Conservation (phyloP, 1,139 yeast species). For the Eremothecium sinecaudum region DNA sequence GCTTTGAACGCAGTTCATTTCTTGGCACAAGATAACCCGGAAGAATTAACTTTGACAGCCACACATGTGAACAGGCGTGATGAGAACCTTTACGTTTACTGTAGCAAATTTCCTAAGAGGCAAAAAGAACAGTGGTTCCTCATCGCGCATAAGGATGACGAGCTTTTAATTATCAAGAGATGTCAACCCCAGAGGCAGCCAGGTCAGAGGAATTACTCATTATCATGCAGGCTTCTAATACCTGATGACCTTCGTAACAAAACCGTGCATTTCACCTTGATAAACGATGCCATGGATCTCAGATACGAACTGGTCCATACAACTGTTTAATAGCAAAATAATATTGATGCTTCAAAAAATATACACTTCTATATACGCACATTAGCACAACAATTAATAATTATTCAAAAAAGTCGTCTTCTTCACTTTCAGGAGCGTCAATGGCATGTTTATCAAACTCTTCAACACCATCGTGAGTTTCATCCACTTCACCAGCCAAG, state of each 20-base stretch:
- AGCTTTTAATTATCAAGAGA: constrained; percentile 53
- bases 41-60: constrained; percentile 38
- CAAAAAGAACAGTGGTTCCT: constrained; percentile 95
- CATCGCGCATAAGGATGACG: constrained; percentile 46
- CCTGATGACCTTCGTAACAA: constrained; percentile 43
- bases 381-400: too few relatives aligned
- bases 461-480: constrained; percentile 7
- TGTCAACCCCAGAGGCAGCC: constrained; percentile 48
- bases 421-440: constrained; percentile 28
- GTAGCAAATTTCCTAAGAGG: constrained; percentile 78
- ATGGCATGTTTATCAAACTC: constrained; percentile 12
- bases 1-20: constrained; percentile 24
- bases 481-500: constrained; percentile 14
- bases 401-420: constrained; percentile 44
- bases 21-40: constrained; percentile 31
- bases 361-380: too few relatives aligned
- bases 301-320: constrained; percentile 31
- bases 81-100: constrained; percentile 51
- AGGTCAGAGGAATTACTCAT: constrained; percentile 32
- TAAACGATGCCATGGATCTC: constrained; percentile 63
- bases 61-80: constrained; percentile 47
- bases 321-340: too few relatives aligned
- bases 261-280: constrained; percentile 38
- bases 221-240: constrained; percentile 42
- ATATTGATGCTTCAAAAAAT: too few relatives aligned